Percentiles rank a stretch among this genome's conserved stretches.
Evolutionary conservation across 169 alveolate genomes (phyloP).

Genomic region (Theileria orientalis): DNA sequence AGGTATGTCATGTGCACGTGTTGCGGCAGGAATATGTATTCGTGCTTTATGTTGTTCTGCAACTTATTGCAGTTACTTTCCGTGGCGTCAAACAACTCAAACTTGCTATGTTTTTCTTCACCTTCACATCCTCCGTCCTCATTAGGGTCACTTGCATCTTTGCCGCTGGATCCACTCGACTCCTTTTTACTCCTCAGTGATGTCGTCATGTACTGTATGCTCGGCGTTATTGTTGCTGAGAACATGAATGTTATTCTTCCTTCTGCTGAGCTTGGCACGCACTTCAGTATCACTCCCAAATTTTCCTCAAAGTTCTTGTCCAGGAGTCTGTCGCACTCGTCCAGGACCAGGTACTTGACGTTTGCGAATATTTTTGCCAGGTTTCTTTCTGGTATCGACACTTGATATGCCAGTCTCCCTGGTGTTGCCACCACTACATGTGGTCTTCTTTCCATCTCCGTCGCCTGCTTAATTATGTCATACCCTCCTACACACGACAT

Average conservation of each 20-base stretch:
- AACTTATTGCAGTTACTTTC: conserved; percentile 30
- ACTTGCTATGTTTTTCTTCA: too few relatives aligned
- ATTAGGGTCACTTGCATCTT: too few relatives aligned
- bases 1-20: conserved; percentile 52
- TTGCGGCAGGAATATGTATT: conserved; percentile 62
- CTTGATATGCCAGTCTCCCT: conserved; percentile 91
- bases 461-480: conserved; percentile 78
- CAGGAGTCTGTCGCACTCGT: conserved; percentile 96
- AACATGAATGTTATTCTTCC: conserved; percentile 93
- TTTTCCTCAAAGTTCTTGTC: conserved; percentile 82
- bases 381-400: conserved; percentile 69
- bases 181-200: conserved; percentile 23
- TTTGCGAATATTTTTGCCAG: conserved; percentile 76
- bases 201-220: conserved; percentile 33
- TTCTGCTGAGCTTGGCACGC: conserved; percentile 69
- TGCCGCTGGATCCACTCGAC: too few relatives aligned
- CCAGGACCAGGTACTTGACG: conserved; percentile 89
- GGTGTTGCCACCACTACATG: conserved; percentile 96
- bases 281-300: conserved; percentile 67
- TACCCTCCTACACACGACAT: conserved; percentile 91
- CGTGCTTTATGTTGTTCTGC: conserved; percentile 41
- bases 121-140: too few relatives aligned
- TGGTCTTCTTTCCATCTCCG: conserved; percentile 83
- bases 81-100: conserved; percentile 60
- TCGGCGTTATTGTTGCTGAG: conserved; percentile 95